A percentile compares a stretch with the other conserved stretches of the same genome.
phyloP scores from a whole-genome alignment of 306 rosid genomes.

The Castanea sativa region DNA sequence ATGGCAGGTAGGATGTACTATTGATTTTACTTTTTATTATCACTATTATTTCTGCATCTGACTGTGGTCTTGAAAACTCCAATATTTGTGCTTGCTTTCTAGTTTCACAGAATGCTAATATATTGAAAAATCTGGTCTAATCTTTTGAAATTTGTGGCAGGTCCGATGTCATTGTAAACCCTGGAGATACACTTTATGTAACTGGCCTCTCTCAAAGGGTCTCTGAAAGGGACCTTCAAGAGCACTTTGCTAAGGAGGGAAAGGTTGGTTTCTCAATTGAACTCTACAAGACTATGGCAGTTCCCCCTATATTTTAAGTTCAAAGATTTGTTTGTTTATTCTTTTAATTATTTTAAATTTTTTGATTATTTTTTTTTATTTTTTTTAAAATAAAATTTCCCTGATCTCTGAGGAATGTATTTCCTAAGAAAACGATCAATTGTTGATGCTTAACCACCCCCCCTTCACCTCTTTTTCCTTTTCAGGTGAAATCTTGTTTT shows the following conservation, averaged over 20 bases:
- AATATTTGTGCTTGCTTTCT: neutral
- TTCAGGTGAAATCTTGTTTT: conserved; percentile 92
- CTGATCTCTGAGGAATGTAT: too few species aligned
- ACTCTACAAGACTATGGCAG: neutral
- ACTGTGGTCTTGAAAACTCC: neutral
- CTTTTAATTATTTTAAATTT: neutral
- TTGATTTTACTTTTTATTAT: neutral
- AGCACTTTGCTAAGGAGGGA: conserved; percentile 92
- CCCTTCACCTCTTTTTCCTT: neutral
- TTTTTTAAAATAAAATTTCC: too few species aligned
- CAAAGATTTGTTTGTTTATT: neutral
- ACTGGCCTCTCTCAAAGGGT: conserved; percentile 95
- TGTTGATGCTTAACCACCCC: neutral
- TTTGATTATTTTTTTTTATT: too few species aligned
- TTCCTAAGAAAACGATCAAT: too few species aligned
- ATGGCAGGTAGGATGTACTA: conserved; percentile 54
- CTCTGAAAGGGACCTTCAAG: conserved; percentile 83
- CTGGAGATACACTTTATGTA: conserved; percentile 87
- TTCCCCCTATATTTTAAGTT: neutral
- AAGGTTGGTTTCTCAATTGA: conserved; percentile 47
- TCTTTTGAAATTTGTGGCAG: conserved; percentile 32
- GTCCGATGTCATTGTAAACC: conserved; percentile 38
- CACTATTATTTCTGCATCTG: neutral
- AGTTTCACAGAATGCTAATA: neutral
- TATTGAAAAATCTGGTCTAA: conserved; percentile 18